A percentile compares a stretch with the other conserved stretches of the same genome.
These are phyloP conservation scores for Castanopsis chinensis DNA, from an alignment of 306 rosid species.

Conservation along the genomic window DNA sequence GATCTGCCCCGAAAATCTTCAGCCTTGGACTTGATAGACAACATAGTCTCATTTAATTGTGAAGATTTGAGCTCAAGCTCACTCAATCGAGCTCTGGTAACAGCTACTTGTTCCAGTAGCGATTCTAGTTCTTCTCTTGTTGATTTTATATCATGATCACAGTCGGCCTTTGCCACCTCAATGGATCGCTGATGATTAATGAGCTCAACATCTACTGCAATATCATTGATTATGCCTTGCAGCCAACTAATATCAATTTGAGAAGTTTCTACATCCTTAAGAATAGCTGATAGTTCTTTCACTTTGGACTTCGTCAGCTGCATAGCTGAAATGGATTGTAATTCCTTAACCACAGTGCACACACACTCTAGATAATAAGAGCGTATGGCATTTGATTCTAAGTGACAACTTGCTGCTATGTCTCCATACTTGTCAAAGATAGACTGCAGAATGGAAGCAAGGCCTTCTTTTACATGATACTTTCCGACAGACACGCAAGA, in stretches of 20 bases:
- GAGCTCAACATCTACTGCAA: conserved; percentile 46
- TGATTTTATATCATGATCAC: conserved; percentile 45
- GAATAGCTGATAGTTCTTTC: conserved; percentile 61
- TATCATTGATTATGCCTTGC: conserved; percentile 44
- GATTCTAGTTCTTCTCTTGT: conserved; percentile 50
- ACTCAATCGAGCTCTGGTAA: conserved; percentile 50
- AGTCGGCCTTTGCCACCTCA: conserved; percentile 44
- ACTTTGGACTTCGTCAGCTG: conserved; percentile 57
- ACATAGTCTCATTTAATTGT: conserved; percentile 35
- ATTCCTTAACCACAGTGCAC: conserved; percentile 74
- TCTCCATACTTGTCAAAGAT: conserved; percentile 76
- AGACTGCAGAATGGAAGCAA: conserved; percentile 52
- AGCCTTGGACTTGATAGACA: conserved; percentile 52
- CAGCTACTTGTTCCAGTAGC: conserved; percentile 44
- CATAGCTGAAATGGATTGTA: conserved; percentile 40
- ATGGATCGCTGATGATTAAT: conserved; percentile 37
- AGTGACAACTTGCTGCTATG: conserved; percentile 62
- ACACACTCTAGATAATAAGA: conserved; percentile 80
- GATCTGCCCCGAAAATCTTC: conserved; percentile 47
- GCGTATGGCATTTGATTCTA: conserved; percentile 75
- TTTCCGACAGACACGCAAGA: conserved; percentile 59
- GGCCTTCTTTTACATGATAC: conserved; percentile 63
- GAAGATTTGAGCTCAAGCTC: conserved; percentile 59
- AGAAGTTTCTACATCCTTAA: conserved; percentile 83
- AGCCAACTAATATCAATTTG: conserved; percentile 68